Evolutionary conservation across 139 green algal genomes (phyloP).

Genomic region (Coccomyxa sp.): DNA sequence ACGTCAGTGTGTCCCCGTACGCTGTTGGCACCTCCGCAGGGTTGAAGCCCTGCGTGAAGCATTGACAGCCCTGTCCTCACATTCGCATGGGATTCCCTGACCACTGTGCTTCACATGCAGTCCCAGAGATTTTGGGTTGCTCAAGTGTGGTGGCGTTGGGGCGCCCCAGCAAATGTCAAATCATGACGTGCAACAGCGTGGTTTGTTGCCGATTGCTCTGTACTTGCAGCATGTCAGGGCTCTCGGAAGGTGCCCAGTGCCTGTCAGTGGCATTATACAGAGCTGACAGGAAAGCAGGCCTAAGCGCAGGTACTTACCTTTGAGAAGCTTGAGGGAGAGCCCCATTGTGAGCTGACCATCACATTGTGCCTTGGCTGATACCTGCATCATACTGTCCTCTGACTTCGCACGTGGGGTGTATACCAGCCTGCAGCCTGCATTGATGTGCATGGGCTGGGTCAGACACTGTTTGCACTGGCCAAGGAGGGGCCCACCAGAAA

Average conservation of each 20-base stretch:
- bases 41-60: slow-evolving; percentile 60
- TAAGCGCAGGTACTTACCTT: too few relatives aligned
- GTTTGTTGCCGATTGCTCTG: background rate
- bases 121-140: background rate
- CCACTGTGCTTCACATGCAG: too few relatives aligned
- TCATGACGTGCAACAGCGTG: background rate
- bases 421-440: too few relatives aligned
- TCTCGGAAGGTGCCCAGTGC: background rate
- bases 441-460: background rate
- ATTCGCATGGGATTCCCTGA: too few relatives aligned
- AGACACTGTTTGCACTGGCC: background rate
- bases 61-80: background rate
- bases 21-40: slow-evolving; percentile 37
- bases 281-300: too few relatives aligned
- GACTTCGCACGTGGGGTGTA: too few relatives aligned
- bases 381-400: too few relatives aligned
- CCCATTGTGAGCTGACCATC: slow-evolving; percentile 70
- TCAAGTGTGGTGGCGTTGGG: background rate
- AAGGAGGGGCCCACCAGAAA: slow-evolving; percentile 65
- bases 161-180: background rate
- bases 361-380: slow-evolving; percentile 85
- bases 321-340: slow-evolving; percentile 58
- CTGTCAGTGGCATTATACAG: background rate
- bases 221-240: background rate
- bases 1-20: slow-evolving; percentile 62